Evolutionary conservation across 352 stramenopile genomes (phyloP), one percentile per base, ranked within the genome.

Genomic region (Pythium utonaiense): DNA sequence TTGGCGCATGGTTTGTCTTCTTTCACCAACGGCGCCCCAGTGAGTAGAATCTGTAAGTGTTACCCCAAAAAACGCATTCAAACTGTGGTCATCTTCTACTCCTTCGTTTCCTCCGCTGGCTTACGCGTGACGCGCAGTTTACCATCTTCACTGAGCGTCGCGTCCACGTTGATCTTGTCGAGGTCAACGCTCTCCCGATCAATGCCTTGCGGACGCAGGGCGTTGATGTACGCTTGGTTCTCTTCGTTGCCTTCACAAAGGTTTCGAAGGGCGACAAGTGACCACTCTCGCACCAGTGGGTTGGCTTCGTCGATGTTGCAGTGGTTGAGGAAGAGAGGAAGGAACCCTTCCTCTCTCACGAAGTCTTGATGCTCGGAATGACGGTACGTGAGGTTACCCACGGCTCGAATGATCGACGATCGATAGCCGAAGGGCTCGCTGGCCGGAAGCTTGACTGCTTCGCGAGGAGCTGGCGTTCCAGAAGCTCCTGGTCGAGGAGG

Each of bases 291-390:
- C 25, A 97, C 75, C 56, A 97, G 64, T 16, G 88, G 88, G 44
- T 95, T 97, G 3, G 64, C 69, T 53, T 93, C 83, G 57, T 97
- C 88, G 9, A 96, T 77, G 67, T 93, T 95, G 64, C 89, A 97
- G 67, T 96, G 88, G 64, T 90, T 94, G 9, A 97, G 78, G 57
- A 97, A 83, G 24, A 96, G 69, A 22, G 75, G 73, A 12, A 97
- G 64, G 54, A 78, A 89, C 1, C 85, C 84, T 22, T 74, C 67
- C 3, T 89, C 73, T 7, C 89, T 83, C 41, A 96, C 80, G 17
- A 87, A 30, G 61, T 96, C 84, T 70, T 97, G 89, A 40, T 87
- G 74, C 0, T 56, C 57, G 0, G 56, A 66, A 53, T 90, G 73
- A 12, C 85, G 80, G 61, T 89, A 93, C 60, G 80, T 85, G 31